Percentiles rank a stretch among this genome's conserved stretches.
Conservation (phyloP, 495 filamentous ascomycete genomes). For the Talaromyces wortmannii region DNA sequence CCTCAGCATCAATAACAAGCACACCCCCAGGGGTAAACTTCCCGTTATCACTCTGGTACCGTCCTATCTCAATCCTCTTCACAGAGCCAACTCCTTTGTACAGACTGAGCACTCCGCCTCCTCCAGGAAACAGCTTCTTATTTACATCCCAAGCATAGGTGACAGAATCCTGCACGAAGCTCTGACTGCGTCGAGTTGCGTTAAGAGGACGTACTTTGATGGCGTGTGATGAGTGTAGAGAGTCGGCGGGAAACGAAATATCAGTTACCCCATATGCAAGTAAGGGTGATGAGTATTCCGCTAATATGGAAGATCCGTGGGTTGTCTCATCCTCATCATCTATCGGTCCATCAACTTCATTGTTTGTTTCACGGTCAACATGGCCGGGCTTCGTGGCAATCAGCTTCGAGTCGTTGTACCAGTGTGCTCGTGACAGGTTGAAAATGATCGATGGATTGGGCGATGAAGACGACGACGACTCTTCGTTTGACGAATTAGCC, state of each 20-base stretch:
- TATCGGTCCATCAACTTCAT: background rate
- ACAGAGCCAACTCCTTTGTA: constrained; percentile 2
- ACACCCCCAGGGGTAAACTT: background rate
- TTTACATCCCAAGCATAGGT: constrained; percentile 3
- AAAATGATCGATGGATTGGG: constrained; percentile 3
- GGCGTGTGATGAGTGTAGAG: constrained; percentile 2
- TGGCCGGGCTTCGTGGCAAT: background rate
- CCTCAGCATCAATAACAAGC: constrained; percentile 1
- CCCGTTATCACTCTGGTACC: constrained; percentile 5
- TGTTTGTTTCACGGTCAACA: background rate
- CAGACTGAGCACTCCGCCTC: constrained; percentile 1
- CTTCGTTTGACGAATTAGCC: background rate
- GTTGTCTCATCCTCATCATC: background rate
- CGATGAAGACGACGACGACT: background rate
- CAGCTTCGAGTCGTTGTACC: constrained; percentile 4
- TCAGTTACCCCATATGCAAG: constrained; percentile 2
- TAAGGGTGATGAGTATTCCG: constrained; percentile 1
- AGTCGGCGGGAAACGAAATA: constrained; percentile 1
- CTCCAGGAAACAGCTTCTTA: constrained; percentile 3
- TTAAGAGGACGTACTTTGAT: constrained; percentile 2
- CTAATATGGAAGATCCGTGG: background rate
- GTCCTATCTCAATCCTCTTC: constrained; percentile 4
- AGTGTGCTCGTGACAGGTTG: constrained; percentile 3
- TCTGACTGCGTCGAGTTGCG: constrained; percentile 3
- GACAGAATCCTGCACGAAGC: constrained; percentile 3